phyloP scores from a whole-genome alignment of 257 asterid genomes.

The Solanum chilense region DNA sequence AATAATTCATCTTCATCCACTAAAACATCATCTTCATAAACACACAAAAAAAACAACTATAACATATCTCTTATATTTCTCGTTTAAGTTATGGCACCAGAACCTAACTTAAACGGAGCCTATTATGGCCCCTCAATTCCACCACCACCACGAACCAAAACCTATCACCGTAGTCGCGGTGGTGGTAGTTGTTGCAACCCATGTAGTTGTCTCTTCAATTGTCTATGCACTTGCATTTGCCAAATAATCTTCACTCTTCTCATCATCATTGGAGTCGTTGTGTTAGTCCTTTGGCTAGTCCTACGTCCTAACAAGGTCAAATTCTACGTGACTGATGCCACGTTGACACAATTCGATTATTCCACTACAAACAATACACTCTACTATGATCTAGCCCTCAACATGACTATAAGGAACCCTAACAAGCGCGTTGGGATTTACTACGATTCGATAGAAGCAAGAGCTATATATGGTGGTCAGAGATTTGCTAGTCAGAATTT shows the following conservation, averaged over 20 bases:
- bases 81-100: not conserved
- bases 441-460: slow-evolving; percentile 70
- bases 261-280: slow-evolving; percentile 28
- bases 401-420: slow-evolving; percentile 69
- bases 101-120: slow-evolving; percentile 54
- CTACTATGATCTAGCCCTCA: slow-evolving; percentile 49
- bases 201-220: slow-evolving; percentile 53
- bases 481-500: slow-evolving; percentile 24
- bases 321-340: slow-evolving; percentile 43
- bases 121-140: slow-evolving; percentile 86
- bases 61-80: not conserved
- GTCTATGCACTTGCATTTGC: slow-evolving; percentile 58
- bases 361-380: slow-evolving; percentile 39
- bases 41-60: not conserved
- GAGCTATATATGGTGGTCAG: slow-evolving; percentile 50
- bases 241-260: slow-evolving; percentile 51
- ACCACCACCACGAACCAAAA: slow-evolving; percentile 27
- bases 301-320: slow-evolving; percentile 73
- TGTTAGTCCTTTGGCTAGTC: slow-evolving; percentile 39
- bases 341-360: slow-evolving; percentile 44
- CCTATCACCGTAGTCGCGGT: slow-evolving; percentile 44
- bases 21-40: not conserved
- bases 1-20: not conserved
- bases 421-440: slow-evolving; percentile 70
- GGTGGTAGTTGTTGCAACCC: slow-evolving; percentile 61